These are phyloP conservation scores for Orbilia oligospora DNA, from an alignment of 2,329 filamentous ascomycete genomes.

Conservation along the genomic window DNA sequence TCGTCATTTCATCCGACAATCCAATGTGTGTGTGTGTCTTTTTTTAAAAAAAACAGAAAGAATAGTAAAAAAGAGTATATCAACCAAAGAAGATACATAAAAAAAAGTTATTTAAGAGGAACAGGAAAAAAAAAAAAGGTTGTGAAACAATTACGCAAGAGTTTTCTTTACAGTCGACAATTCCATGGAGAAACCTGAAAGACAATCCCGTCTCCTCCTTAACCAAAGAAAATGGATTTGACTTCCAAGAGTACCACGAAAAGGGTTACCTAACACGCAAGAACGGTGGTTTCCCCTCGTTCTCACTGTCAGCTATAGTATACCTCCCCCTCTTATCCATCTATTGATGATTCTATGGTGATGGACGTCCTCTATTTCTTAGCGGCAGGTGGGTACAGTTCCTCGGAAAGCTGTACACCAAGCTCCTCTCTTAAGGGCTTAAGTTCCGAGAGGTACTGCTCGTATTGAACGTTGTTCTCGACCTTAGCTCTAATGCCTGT, in stretches of 20 bases:
- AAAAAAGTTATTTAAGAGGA: neutral
- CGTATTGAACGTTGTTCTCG: constrained; percentile 97
- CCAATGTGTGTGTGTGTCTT: neutral
- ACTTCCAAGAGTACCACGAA: constrained; percentile 12
- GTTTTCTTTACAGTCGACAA: constrained; percentile 55
- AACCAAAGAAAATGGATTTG: neutral
- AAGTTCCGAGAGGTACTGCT: constrained; percentile 94
- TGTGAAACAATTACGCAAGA: constrained; percentile 28
- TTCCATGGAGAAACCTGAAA: constrained; percentile 14
- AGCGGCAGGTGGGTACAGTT: constrained; percentile 78
- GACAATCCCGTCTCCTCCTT: neutral
- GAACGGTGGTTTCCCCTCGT: neutral
- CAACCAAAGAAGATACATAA: constrained; percentile 4
- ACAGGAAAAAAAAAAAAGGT: constrained; percentile 17
- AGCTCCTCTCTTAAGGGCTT: constrained; percentile 94
- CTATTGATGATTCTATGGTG: neutral
- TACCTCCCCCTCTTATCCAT: neutral
- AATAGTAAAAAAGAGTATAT: neutral
- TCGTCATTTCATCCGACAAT: constrained; percentile 39
- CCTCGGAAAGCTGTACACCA: constrained; percentile 90
- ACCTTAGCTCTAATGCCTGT: constrained; percentile 98
- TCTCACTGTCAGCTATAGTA: neutral
- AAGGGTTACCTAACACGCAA: constrained; percentile 22
- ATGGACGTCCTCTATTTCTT: constrained; percentile 30
- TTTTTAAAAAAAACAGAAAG: constrained; percentile 12